Conservation (phyloP, 2,329 filamentous ascomycete genomes). For the Fusarium chaquense region DNA sequence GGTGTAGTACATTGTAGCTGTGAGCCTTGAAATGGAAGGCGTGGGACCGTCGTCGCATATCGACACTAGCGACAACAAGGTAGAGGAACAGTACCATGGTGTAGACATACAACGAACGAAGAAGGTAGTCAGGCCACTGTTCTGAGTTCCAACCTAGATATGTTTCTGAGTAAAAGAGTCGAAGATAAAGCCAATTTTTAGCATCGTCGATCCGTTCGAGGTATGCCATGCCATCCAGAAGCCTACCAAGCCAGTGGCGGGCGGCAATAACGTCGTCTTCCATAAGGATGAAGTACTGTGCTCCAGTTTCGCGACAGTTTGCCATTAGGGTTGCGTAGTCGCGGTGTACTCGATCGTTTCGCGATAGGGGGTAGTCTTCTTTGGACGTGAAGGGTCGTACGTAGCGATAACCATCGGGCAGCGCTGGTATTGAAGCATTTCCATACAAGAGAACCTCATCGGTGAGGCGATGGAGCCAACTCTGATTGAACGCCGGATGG, state of each 20-base stretch:
- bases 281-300: slow-evolving; percentile 49
- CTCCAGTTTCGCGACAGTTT: slow-evolving; percentile 39
- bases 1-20: slow-evolving; percentile 10
- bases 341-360: slow-evolving; percentile 46
- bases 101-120: slow-evolving; percentile 19
- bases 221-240: slow-evolving; percentile 21
- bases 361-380: background rate
- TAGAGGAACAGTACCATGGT: slow-evolving; percentile 30
- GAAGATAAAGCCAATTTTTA: slow-evolving; percentile 49
- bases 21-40: background rate
- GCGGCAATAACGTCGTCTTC: slow-evolving; percentile 53
- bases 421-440: fast-evolving
- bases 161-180: slow-evolving; percentile 53
- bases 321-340: slow-evolving; percentile 48
- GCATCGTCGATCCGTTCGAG: slow-evolving; percentile 41
- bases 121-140: slow-evolving; percentile 47
- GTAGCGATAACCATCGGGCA: background rate
- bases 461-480: slow-evolving; percentile 48
- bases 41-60: slow-evolving; percentile 16
- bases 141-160: slow-evolving; percentile 54
- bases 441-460: slow-evolving; percentile 50
- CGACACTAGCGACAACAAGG: slow-evolving; percentile 3
- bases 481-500: slow-evolving; percentile 47
- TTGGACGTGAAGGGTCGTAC: background rate
- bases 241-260: slow-evolving; percentile 47